Evolutionary conservation across 2,329 filamentous ascomycete genomes (phyloP).

Genomic region (Tolypocladium cylindrosporum): DNA sequence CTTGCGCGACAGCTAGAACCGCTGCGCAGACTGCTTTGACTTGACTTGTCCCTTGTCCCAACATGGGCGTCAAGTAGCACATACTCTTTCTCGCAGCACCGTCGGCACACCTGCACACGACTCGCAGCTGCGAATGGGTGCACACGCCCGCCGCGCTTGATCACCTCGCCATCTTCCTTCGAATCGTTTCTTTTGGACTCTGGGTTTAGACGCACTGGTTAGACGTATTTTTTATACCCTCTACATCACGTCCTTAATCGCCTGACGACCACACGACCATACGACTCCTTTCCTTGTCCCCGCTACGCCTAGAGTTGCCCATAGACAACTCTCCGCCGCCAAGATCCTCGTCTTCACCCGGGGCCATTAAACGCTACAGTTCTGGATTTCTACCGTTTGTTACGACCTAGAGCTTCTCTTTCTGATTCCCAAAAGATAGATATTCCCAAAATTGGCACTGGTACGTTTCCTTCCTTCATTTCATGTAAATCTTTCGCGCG

Average conservation of each 20-base stretch:
- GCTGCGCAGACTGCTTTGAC: neutral
- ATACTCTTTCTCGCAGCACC: slow-evolving; percentile 6
- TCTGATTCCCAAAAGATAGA: slow-evolving; percentile 13
- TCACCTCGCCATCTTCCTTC: slow-evolving; percentile 7
- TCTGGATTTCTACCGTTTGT: slow-evolving; percentile 5
- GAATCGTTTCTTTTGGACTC: slow-evolving; percentile 18
- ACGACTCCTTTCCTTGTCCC: slow-evolving; percentile 10
- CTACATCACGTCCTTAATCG: slow-evolving; percentile 10
- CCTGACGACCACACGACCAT: slow-evolving; percentile 6
- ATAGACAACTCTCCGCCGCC: neutral
- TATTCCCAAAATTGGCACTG: slow-evolving; percentile 14
- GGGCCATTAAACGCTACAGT: neutral
- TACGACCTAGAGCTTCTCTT: slow-evolving; percentile 17
- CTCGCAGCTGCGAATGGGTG: slow-evolving; percentile 16
- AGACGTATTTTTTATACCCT: slow-evolving; percentile 20
- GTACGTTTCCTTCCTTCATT: neutral
- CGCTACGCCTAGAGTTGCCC: slow-evolving; percentile 10
- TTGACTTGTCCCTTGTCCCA: slow-evolving; percentile 4
- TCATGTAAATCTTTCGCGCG: neutral
- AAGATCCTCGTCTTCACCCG: neutral
- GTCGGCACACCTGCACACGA: slow-evolving; percentile 1
- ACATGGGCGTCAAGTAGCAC: slow-evolving; percentile 9
- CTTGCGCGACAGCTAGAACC: slow-evolving; percentile 1
- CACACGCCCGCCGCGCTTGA: slow-evolving; percentile 9
- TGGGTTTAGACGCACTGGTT: slow-evolving; percentile 29